These are phyloP conservation scores for Colletotrichum sp. DNA, from an alignment of 2,329 filamentous ascomycete species.

Conservation along the genomic window DNA sequence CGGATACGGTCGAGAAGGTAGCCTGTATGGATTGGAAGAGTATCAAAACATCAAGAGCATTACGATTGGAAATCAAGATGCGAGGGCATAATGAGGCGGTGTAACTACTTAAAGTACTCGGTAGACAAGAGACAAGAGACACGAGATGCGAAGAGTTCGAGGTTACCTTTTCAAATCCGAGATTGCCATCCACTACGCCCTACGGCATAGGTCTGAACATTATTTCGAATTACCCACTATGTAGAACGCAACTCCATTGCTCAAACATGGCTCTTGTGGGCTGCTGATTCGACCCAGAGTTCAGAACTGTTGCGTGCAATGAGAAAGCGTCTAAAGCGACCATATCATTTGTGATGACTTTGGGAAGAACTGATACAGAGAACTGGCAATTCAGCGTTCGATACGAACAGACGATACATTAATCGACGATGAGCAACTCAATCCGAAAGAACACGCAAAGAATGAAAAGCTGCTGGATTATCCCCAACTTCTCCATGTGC, in stretches of 20 bases:
- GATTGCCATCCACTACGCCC: not conserved
- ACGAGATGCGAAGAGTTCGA: not conserved
- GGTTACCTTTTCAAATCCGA: not conserved
- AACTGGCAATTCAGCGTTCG: not conserved
- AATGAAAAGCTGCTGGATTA: not conserved
- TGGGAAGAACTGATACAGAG: not conserved
- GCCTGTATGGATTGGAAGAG: constrained; percentile 33
- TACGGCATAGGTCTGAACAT: not conserved
- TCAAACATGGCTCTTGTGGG: not conserved
- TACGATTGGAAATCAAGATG: not conserved
- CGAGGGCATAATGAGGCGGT: not conserved
- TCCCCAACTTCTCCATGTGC: not conserved
- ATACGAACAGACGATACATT: not conserved
- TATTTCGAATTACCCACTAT: not conserved
- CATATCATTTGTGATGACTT: not conserved
- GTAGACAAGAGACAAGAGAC: not conserved
- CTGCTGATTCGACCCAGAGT: not conserved
- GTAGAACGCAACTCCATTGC: not conserved
- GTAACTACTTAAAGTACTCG: not conserved
- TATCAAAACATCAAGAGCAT: constrained; percentile 29
- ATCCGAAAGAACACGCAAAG: not conserved
- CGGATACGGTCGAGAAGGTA: constrained; percentile 36
- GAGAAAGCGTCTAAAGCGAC: not conserved
- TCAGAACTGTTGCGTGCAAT: not conserved
- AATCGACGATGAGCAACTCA: not conserved